Conservation (phyloP, 176 grass and related monocot species). For the Coix lacrymajobi region DNA sequence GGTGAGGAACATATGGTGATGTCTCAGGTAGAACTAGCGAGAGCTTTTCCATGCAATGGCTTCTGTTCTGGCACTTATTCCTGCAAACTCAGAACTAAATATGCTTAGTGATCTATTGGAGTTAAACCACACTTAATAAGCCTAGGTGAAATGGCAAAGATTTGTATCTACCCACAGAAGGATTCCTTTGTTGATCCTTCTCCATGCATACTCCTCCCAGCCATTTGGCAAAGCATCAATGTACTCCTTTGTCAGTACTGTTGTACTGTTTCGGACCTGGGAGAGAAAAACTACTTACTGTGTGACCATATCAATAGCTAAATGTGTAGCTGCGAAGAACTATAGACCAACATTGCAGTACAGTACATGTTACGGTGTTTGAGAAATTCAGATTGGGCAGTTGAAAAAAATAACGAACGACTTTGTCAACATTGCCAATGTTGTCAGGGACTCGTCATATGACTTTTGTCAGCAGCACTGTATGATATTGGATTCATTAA, state of each 20-base stretch:
- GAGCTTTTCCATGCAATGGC: conserved; percentile 88
- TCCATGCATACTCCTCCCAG: conserved; percentile 97
- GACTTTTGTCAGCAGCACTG: background rate
- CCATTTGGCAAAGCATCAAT: conserved; percentile 94
- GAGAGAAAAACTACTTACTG: conserved; percentile 7
- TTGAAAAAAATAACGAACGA: background rate
- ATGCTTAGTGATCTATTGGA: conserved; percentile 28
- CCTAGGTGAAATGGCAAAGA: background rate
- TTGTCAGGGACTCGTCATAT: background rate
- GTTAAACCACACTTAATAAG: background rate
- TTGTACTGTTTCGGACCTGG: conserved; percentile 93
- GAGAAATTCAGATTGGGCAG: background rate
- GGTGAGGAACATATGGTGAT: conserved; percentile 70
- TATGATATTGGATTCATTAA: background rate
- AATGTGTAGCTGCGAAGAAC: background rate
- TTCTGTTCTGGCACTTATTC: conserved; percentile 71
- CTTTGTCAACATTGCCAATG: background rate
- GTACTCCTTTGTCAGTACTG: conserved; percentile 90
- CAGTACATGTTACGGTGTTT: background rate
- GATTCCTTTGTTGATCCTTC: conserved; percentile 91
- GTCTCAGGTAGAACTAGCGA: conserved; percentile 74
- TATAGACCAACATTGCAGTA: background rate
- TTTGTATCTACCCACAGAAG: conserved; percentile 65
- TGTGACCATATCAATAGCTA: background rate
- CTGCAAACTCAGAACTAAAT: conserved; percentile 36